These are phyloP conservation scores for Vigna radiata DNA, from an alignment of 306 rosid genomes.

Conservation along the genomic window DNA sequence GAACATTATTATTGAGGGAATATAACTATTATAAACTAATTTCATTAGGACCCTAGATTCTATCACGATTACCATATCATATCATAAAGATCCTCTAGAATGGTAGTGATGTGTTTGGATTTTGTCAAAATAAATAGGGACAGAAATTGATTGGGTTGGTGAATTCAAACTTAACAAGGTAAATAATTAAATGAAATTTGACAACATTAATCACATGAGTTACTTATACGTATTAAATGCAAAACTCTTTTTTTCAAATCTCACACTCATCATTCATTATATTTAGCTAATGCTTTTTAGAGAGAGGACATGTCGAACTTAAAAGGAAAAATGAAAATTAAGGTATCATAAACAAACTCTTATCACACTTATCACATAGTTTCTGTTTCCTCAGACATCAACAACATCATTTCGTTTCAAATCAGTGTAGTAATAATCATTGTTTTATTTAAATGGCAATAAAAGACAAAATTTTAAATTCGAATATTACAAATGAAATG, in stretches of 20 bases:
- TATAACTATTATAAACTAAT: slow-evolving; percentile 19
- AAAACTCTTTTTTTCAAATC: background rate
- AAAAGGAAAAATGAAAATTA: background rate
- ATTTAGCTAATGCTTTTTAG: background rate
- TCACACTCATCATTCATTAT: background rate
- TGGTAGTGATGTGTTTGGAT: slow-evolving; percentile 30
- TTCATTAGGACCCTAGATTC: slow-evolving; percentile 38
- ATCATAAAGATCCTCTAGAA: slow-evolving; percentile 4
- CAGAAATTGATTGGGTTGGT: background rate
- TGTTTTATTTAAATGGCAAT: too few relatives aligned
- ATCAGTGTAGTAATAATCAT: too few relatives aligned
- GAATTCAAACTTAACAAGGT: slow-evolving; percentile 25
- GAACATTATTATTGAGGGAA: background rate
- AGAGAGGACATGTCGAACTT: background rate
- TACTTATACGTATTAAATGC: background rate
- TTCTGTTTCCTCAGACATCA: too few relatives aligned
- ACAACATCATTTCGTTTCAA: too few relatives aligned
- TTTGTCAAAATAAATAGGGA: slow-evolving; percentile 8
- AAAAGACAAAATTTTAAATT: too few relatives aligned
- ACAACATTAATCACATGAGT: background rate
- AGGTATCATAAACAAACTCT: background rate
- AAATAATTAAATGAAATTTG: slow-evolving; percentile 17
- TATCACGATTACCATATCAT: slow-evolving; percentile 14
- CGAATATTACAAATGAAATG: too few relatives aligned
- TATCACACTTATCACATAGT: too few relatives aligned